Conservation (phyloP, 108 stramenopile genomes). For the Fragilaria radians region DNA sequence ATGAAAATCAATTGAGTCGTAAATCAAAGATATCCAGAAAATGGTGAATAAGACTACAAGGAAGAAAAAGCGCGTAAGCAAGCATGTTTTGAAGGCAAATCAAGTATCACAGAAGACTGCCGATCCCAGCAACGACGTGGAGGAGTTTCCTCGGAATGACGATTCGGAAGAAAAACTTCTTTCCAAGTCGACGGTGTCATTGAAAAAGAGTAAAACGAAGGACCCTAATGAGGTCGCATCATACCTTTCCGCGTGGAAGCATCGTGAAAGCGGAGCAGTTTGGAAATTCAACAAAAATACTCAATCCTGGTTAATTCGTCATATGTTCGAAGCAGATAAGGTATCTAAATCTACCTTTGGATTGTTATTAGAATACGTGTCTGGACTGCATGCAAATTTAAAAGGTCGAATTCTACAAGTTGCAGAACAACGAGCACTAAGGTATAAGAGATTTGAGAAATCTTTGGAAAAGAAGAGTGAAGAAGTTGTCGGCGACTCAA, state of each 20-base stretch:
- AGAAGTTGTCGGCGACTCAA: slow-evolving; percentile 7
- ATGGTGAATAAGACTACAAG: slow-evolving; percentile 33
- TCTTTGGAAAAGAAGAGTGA: slow-evolving; percentile 2
- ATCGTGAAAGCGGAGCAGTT: slow-evolving; percentile 17
- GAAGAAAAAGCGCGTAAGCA: slow-evolving; percentile 66
- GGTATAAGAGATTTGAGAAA: slow-evolving; percentile 69
- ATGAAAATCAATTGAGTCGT: no score
- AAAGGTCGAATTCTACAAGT: slow-evolving; percentile 43
- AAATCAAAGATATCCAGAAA: slow-evolving; percentile 9
- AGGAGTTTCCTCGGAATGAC: neutral
- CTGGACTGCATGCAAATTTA: slow-evolving; percentile 38
- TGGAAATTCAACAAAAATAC: slow-evolving; percentile 97
- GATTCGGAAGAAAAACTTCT: slow-evolving; percentile 14
- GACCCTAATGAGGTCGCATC: slow-evolving; percentile 52
- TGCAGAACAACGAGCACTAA: slow-evolving; percentile 48
- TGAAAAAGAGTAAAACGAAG: slow-evolving; percentile 34
- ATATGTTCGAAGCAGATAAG: slow-evolving; percentile 84
- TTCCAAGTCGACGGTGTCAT: no score
- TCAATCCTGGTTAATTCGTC: slow-evolving; percentile 86
- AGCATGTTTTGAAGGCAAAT: slow-evolving; percentile 59
- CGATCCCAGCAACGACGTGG: slow-evolving; percentile 2
- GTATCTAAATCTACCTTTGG: slow-evolving; percentile 57
- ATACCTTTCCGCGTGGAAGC: slow-evolving; percentile 61
- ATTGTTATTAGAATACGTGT: slow-evolving; percentile 56
- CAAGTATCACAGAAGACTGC: slow-evolving; percentile 6